A percentile compares a stretch with the other conserved stretches of the same genome.
Conservation (phyloP, 805 yeast species). For the Kurtzmaniella fragi region DNA sequence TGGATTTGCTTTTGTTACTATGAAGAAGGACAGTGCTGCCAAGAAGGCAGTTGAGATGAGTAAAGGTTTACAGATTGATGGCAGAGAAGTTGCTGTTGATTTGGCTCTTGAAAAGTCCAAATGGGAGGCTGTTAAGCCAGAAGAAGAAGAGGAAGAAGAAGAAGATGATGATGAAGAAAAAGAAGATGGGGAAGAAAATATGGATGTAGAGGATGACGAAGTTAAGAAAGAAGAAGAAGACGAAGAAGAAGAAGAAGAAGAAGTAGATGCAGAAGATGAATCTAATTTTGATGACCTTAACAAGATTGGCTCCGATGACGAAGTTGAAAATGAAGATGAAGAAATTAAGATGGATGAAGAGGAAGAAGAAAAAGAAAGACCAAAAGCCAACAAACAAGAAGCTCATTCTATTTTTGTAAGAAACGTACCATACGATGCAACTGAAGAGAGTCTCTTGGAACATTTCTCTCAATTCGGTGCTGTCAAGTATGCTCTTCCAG, state of each 20-base stretch:
- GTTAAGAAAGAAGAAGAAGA: slow-evolving; percentile 30
- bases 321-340: slow-evolving; percentile 19
- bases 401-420: slow-evolving; percentile 77
- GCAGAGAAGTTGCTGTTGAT: slow-evolving; percentile 90
- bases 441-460: slow-evolving; percentile 66
- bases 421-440: slow-evolving; percentile 92
- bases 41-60: slow-evolving; percentile 73
- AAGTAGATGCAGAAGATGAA: slow-evolving; percentile 23
- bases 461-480: slow-evolving; percentile 84
- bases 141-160: slow-evolving; percentile 29
- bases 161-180: slow-evolving; percentile 36
- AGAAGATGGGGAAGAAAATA: slow-evolving; percentile 35
- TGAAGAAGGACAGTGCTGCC: slow-evolving; percentile 77
- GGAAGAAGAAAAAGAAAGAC: slow-evolving; percentile 27
- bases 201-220: slow-evolving; percentile 30
- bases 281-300: slow-evolving; percentile 26
- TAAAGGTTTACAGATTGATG: slow-evolving; percentile 75
- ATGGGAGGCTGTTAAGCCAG: slow-evolving; percentile 59
- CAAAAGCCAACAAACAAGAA: slow-evolving; percentile 58
- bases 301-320: slow-evolving; percentile 29
- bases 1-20: slow-evolving; percentile 92
- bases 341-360: slow-evolving; percentile 28
- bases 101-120: slow-evolving; percentile 83
- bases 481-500: slow-evolving; percentile 90
- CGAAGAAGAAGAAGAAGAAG: slow-evolving; percentile 29